These are phyloP conservation scores for Neurospora pannonica DNA, from an alignment of 495 filamentous ascomycete species.

Conservation along the genomic window DNA sequence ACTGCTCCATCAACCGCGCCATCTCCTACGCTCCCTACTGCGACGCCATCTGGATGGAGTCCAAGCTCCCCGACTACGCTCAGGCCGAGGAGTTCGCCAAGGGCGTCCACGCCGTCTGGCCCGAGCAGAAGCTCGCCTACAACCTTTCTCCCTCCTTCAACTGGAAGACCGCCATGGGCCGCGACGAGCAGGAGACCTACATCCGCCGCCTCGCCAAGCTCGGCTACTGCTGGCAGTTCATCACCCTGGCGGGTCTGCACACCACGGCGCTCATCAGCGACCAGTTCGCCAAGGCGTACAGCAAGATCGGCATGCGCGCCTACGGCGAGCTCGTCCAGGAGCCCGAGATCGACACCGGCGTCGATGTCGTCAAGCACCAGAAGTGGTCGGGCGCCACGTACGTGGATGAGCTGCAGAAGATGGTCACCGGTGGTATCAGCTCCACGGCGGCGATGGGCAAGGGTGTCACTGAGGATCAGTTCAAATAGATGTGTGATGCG, in stretches of 20 bases:
- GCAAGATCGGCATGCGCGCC: conserved; percentile 80
- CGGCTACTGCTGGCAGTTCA: conserved; percentile 99
- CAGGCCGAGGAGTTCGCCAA: conserved; percentile 93
- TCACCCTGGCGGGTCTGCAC: conserved; percentile 96
- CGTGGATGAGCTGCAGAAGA: conserved; percentile 87
- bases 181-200: conserved; percentile 91
- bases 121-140: conserved; percentile 94
- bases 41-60: conserved; percentile 99
- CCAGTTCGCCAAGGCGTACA: conserved; percentile 76
- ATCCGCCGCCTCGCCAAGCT: conserved; percentile 78
- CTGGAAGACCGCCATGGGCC: conserved; percentile 96
- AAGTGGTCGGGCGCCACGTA: conserved; percentile 97
- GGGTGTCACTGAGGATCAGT: conserved; percentile 97
- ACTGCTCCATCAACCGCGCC: conserved; percentile 85
- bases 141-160: conserved; percentile 98
- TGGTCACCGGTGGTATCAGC: conserved; percentile 91
- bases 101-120: conserved; percentile 90
- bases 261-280: conserved; percentile 86
- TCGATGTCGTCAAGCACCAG: conserved; percentile 97
- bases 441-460: conserved; percentile 92
- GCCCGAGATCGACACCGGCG: conserved; percentile 81
- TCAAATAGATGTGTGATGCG: conserved; percentile 35
- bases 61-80: conserved; percentile 82
- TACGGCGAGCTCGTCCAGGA: conserved; percentile 97
- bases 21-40: conserved; percentile 89